phyloP scores from a whole-genome alignment of 192 early-diverging fungal genomes.

The Gonapodya prolifera region DNA sequence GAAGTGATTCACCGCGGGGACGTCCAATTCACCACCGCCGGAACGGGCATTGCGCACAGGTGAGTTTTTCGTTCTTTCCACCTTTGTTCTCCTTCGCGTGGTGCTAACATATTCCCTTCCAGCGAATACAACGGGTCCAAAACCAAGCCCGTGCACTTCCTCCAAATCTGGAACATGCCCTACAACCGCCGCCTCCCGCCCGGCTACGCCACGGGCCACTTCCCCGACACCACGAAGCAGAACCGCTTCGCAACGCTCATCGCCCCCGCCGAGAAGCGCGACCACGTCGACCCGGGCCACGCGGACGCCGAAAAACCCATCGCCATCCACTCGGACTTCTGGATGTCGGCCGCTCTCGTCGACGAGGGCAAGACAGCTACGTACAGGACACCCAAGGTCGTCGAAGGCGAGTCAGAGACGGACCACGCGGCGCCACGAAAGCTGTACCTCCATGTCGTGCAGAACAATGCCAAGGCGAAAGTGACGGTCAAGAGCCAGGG shows the following conservation, averaged over 20 bases:
- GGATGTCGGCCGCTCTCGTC: neutral
- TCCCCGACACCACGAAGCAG: slow-evolving; percentile 9
- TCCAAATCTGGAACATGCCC: slow-evolving; percentile 18
- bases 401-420: neutral
- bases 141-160: slow-evolving; percentile 14
- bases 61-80: too few species aligned
- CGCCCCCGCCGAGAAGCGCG: slow-evolving; percentile 4
- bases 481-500: neutral
- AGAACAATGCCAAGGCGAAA: neutral
- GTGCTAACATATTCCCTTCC: neutral
- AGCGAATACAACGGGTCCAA: slow-evolving; percentile 17
- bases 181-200: neutral
- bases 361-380: neutral
- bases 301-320: neutral
- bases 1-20: slow-evolving; percentile 20
- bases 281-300: neutral
- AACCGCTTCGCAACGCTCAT: slow-evolving; percentile 8
- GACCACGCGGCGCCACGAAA: neutral
- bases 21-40: slow-evolving; percentile 29
- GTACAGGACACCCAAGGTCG: neutral
- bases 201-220: slow-evolving; percentile 10
- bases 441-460: neutral
- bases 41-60: slow-evolving; percentile 23
- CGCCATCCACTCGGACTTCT: neutral
- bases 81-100: neutral